phyloP scores from a whole-genome alignment of 371 early-diverging fungal species.

The Apophysomyces trapeziformis region DNA sequence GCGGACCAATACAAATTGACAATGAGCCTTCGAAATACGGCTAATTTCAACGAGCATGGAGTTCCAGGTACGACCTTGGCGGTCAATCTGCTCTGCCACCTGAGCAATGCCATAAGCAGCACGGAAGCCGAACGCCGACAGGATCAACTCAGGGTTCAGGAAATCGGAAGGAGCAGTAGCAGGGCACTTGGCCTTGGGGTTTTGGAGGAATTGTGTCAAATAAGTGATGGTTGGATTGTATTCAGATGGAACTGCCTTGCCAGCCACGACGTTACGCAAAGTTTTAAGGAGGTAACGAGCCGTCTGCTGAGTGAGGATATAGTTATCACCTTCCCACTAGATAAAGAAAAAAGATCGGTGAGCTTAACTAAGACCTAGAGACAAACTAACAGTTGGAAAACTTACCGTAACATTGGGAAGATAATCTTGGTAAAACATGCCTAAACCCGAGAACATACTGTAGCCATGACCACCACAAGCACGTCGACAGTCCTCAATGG shows the following conservation, averaged over 20 bases:
- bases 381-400: background rate
- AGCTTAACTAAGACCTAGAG: background rate
- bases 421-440: constrained; percentile 71
- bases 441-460: constrained; percentile 78
- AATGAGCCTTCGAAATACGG: constrained; percentile 68
- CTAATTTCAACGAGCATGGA: constrained; percentile 68
- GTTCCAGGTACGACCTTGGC: constrained; percentile 66
- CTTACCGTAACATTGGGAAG: constrained; percentile 75
- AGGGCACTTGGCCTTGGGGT: constrained; percentile 59
- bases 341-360: background rate
- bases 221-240: constrained; percentile 60
- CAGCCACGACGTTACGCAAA: constrained; percentile 53
- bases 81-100: constrained; percentile 58
- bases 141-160: constrained; percentile 62
- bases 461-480: constrained; percentile 92
- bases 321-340: constrained; percentile 88
- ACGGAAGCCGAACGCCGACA: constrained; percentile 71
- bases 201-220: constrained; percentile 52
- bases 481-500: constrained; percentile 81
- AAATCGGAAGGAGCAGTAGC: constrained; percentile 53
- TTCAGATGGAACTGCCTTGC: constrained; percentile 54
- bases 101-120: constrained; percentile 62
- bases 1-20: constrained; percentile 64
- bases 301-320: constrained; percentile 80
- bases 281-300: constrained; percentile 65